Evolutionary conservation across 371 early-diverging fungal genomes (phyloP).

Genomic region (Entomophthora muscae): DNA sequence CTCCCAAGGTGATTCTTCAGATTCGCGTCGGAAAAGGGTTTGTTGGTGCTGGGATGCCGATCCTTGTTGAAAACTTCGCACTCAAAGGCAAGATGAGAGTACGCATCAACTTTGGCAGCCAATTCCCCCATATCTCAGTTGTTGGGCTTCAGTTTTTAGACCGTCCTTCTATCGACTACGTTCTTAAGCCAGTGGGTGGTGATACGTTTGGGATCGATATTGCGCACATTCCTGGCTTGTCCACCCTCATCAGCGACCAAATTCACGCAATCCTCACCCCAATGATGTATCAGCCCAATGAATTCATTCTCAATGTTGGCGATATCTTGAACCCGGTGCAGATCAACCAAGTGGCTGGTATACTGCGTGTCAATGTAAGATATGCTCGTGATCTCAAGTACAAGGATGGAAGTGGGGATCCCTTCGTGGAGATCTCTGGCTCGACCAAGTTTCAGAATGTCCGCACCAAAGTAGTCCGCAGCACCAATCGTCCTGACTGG

Average conservation of each 20-base stretch:
- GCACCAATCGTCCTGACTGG: constrained; percentile 68
- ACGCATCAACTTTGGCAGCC: constrained; percentile 59
- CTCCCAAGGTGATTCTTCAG: constrained; percentile 85
- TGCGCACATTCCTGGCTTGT: constrained; percentile 60
- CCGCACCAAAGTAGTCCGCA: constrained; percentile 46
- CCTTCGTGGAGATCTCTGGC: constrained; percentile 50
- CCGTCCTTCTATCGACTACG: constrained; percentile 83
- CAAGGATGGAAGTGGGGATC: constrained; percentile 66
- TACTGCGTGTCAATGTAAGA: constrained; percentile 59
- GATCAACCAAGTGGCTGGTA: constrained; percentile 58
- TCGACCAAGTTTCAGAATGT: constrained; percentile 29
- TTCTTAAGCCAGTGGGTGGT: constrained; percentile 79
- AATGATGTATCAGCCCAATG: constrained; percentile 74
- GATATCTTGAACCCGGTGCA: constrained; percentile 47
- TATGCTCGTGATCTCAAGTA: constrained; percentile 60
- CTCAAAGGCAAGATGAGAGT: constrained; percentile 69
- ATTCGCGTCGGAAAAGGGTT: constrained; percentile 80
- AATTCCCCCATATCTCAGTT: constrained; percentile 74
- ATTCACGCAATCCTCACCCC: constrained; percentile 50
- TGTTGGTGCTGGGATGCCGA: constrained; percentile 83
- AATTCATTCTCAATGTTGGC: constrained; percentile 64
- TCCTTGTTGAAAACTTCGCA: constrained; percentile 83
- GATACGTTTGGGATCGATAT: constrained; percentile 73
- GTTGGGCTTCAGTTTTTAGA: constrained; percentile 77
- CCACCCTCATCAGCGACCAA: constrained; percentile 61